Conservation (phyloP, 768 basidiomycete species). For the Pholiota molesta region DNA sequence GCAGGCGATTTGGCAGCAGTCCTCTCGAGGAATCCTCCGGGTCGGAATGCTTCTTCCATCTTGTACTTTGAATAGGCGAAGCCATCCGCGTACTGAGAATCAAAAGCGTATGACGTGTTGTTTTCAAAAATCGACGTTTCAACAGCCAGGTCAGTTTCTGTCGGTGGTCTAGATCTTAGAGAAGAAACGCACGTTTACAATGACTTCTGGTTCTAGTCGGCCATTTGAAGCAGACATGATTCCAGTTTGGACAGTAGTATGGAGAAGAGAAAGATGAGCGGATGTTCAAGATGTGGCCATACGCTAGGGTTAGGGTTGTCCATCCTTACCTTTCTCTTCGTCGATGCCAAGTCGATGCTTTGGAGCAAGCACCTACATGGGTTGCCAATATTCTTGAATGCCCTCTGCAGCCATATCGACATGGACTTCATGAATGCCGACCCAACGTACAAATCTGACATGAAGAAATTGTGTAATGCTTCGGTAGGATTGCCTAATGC, state of each 20-base stretch:
- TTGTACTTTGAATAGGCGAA: slow-evolving; percentile 68
- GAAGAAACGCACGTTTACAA: slow-evolving; percentile 56
- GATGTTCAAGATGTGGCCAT: no score
- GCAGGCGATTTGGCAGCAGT: slow-evolving; percentile 45
- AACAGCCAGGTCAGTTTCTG: neutral
- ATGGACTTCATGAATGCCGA: no score
- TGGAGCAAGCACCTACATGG: no score
- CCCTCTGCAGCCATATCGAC: no score
- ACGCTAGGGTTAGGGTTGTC: no score
- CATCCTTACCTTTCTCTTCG: no score
- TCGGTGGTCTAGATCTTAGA: neutral
- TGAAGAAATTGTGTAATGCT: no score
- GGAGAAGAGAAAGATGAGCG: no score
- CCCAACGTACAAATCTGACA: no score
- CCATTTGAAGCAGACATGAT: slow-evolving; percentile 49
- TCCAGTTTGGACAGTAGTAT: neutral
- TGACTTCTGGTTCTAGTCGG: slow-evolving; percentile 66
- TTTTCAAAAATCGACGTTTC: neutral
- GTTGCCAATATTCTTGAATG: no score
- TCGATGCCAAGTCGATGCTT: no score
- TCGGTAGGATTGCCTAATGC: no score
- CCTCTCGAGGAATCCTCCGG: slow-evolving; percentile 61
- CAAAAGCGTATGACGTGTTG: neutral
- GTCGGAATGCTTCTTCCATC: slow-evolving; percentile 64
- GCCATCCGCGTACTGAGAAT: slow-evolving; percentile 61